Evolutionary conservation across 371 early-diverging fungal species (phyloP), one percentile per base, ranked within the genome.

Genomic region (Syncephalis plumigaleata): DNA sequence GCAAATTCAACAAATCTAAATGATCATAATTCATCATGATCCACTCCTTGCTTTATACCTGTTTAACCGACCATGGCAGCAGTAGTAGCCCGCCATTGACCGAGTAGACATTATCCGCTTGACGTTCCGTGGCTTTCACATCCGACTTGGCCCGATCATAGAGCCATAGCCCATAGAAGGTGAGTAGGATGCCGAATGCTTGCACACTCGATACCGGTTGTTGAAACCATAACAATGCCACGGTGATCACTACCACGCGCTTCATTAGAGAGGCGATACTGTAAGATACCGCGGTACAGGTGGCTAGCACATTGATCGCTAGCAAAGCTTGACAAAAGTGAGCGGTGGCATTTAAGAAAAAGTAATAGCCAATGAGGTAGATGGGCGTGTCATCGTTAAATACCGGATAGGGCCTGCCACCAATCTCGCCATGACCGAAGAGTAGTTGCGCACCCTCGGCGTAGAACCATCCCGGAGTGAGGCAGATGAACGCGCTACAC

Each of bases 201-300:
- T 92, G 89, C 0, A 69, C 55, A 0, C 61, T 36, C 8, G 68
- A 62, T 2, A 86, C 71, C 3, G 67, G 64, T 53, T 90, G 87
- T 21, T 78, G 78, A 60, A 87, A 87, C 71, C 83, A 92, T 4
- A 87, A 36, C 37, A 92, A 84, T 47, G 76, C 71, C 45, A 83
- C 80, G 26, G 75, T 75, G 57, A 92, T 90, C 27, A 92, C 90
- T 50, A 87, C 73, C 39, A 92, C 84, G 26, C 93, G 75, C 64
- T 92, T 92, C 49, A 87, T 63, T 47, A 92, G 67, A 9, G 82
- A 80, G 5, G 84, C 79, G 50, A 92, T 84, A 9, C 84, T 82
- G 59, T 87, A 92, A 0, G 90, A 86, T 27, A 92, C 85, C 0
- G 91, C 84, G 1, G 81, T 79, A 5, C 86, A 81, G 44, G 79